These are phyloP conservation scores for Flammula alnicola DNA, from an alignment of 1,284 basidiomycete genomes.

Conservation along the genomic window DNA sequence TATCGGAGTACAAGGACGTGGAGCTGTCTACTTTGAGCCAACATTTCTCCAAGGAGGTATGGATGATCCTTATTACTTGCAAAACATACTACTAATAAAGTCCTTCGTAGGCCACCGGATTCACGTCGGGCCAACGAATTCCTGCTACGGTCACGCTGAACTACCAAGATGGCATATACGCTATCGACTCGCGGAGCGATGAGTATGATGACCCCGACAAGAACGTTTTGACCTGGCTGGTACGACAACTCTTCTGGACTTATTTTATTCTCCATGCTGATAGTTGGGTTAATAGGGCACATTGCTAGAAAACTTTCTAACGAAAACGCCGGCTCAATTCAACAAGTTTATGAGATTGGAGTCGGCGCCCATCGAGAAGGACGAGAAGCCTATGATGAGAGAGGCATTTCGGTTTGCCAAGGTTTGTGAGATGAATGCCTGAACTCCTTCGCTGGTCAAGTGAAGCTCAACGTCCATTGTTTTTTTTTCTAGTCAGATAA, in stretches of 20 bases:
- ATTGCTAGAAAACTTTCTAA: conserved; percentile 90
- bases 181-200: conserved; percentile 75
- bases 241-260: conserved; percentile 37
- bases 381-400: conserved; percentile 43
- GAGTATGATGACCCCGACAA: conserved; percentile 53
- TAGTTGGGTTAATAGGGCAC: conserved; percentile 64
- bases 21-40: conserved; percentile 62
- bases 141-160: conserved; percentile 77
- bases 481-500: conserved; percentile 57
- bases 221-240: conserved; percentile 85
- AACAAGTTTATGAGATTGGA: conserved; percentile 57
- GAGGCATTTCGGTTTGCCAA: conserved; percentile 88
- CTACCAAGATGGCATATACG: conserved; percentile 71
- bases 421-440: conserved; percentile 45
- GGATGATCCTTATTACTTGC: neutral
- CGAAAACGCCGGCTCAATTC: conserved; percentile 71
- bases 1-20: conserved; percentile 68
- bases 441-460: conserved; percentile 4
- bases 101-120: conserved; percentile 58
- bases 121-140: conserved; percentile 83
- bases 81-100: neutral
- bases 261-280: neutral
- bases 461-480: conserved; percentile 42
- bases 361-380: conserved; percentile 35
- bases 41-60: conserved; percentile 67